These are phyloP conservation scores for Naganishia vaughanmartiniae DNA, from an alignment of 768 basidiomycete species.

Conservation along the genomic window DNA sequence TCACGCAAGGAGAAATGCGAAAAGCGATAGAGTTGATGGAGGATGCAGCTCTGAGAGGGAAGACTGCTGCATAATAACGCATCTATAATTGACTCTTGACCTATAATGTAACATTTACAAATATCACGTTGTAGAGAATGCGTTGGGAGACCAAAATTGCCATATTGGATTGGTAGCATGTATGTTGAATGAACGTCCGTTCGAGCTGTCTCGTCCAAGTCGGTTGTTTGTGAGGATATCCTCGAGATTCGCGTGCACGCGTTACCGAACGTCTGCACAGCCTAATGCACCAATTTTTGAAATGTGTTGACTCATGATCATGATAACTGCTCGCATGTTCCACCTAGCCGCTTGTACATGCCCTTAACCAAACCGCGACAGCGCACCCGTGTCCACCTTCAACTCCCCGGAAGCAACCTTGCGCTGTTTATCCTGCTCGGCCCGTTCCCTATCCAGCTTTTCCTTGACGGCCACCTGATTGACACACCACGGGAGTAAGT, in stretches of 20 bases:
- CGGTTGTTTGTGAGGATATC: too few species aligned
- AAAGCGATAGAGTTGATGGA: constrained; percentile 68
- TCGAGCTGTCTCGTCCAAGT: too few species aligned
- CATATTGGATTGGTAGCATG: neutral
- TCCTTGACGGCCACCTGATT: constrained; percentile 59
- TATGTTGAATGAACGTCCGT: too few species aligned
- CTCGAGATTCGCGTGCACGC: too few species aligned
- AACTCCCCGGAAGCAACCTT: constrained; percentile 32
- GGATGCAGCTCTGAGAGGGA: constrained; percentile 15
- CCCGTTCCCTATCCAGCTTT: constrained; percentile 64
- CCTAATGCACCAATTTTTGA: too few species aligned
- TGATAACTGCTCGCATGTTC: neutral
- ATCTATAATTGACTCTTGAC: neutral
- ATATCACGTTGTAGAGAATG: neutral
- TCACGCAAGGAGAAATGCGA: constrained; percentile 76
- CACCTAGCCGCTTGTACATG: neutral
- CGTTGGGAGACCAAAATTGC: neutral
- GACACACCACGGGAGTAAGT: neutral
- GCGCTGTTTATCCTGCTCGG: constrained; percentile 52
- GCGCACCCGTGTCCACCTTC: constrained; percentile 31
- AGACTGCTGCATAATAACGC: constrained; percentile 1
- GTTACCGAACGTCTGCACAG: too few species aligned
- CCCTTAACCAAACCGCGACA: constrained; percentile 30
- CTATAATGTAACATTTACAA: neutral
- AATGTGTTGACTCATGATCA: too few species aligned